Evolutionary conservation across 441 rosid genomes (phyloP), one percentile per base, ranked within the genome.

Genomic region (Bocquillonia castaneifolia): DNA sequence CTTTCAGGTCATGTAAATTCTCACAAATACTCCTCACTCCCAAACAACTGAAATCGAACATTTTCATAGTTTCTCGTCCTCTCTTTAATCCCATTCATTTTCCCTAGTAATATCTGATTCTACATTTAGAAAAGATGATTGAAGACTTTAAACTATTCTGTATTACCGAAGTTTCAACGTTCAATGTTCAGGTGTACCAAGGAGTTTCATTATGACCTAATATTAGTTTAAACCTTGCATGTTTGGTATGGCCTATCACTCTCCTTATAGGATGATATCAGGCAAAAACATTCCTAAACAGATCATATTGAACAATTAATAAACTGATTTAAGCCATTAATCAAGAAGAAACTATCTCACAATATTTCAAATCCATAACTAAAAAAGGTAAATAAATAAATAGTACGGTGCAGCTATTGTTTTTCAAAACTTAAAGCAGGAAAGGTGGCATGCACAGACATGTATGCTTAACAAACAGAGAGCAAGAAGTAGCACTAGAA

Each of bases 371-470:
- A 52, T 14, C 3, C 17, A 67, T 31, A 67, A 29, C 13, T 8
- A 18, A 1, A 45, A 12, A 44, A 14, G n/a, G 18, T 1, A 9
- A 9, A 40, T 1, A 9, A 9, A 9, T 7, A 7, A 42, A 2
- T 3, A 45, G 23, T 31, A 61, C 60, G 10, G 28, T 18, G 23
- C 12, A 63, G 12, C 25, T 36, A 31, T 39, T 14, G 22, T n/a
- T 8, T 61, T 62, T 17, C 22, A 45, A 56, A 47, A 63, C 31
- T 47, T 2, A 3, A 36, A 59, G 10, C 48, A 45, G 18, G 50
- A 47, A 17, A 64, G 53, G 25, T 5, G 17, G 51, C 59, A 71
- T 25, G 23, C 63, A 64, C 64, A 57, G 25, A 20, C n/a, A 15
- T 1, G 7, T 25, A 48, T 17, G 5, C 42, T 25, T 39, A 2